Base-by-base conservation (phyloP, 163 green algal genomes). In the Coccomyxa subellipsoidea region DNA sequence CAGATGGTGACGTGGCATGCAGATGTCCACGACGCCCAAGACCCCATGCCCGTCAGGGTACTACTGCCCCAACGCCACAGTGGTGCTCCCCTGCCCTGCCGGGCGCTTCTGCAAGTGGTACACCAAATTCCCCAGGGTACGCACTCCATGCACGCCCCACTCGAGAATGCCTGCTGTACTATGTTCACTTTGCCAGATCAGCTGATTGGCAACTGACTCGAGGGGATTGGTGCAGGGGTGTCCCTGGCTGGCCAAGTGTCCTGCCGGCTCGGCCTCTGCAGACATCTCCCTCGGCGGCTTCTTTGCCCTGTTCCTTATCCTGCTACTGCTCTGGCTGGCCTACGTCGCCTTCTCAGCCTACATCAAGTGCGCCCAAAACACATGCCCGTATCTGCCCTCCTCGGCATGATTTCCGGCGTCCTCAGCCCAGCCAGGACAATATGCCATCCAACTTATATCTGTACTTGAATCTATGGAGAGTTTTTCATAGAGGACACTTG, bases 21-120 rank as follows among this genome's bases (percentile, higher is more conserved):
- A 88, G 69, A 81, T 84, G 23, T 95, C 9, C 87, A 89, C 47
- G 80, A 92, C 69, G 36, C 81, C 36, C 85, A 87, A 2, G 80
- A 85, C 59, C 83, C 87, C 0, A 37, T 94, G 35, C 84, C 78
- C 7, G 92, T 90, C 76, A 95, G 91, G 92, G 12, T 87, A 88
- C 82, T 96, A 90, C 80, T 96, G 93, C 82, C 88, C 90, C 79
- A 90, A 92, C 47, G 38, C 76, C 2, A 89, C 88, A 21, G 85
- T 80, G 2, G 81, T 82, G 8, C 79, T 93, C 15, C 18, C 39
- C 76, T 96, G 93, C 82, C 90, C 92, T 69, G 47, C 77, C 29
- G 90, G 91, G 35, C 77, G 88, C 84, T 94, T 90, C 87, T 94
- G 91, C 87, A 90, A 92, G 81, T 80, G 76, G 80, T 85, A 69